Evolutionary conservation across 1,284 basidiomycete species (phyloP).

Genomic region (Malassezia restricta): DNA sequence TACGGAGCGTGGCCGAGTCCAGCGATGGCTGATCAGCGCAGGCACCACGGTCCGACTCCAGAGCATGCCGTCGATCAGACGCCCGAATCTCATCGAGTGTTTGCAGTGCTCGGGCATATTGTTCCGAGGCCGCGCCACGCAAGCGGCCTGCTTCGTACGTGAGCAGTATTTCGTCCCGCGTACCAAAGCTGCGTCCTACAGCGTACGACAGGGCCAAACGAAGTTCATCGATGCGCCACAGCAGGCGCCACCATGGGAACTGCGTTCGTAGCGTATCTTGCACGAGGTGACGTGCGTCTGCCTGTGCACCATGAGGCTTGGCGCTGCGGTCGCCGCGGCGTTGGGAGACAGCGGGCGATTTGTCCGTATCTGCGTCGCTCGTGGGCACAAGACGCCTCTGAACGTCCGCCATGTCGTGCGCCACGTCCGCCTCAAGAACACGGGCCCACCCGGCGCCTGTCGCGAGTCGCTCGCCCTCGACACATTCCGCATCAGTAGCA

Average conservation of each 20-base stretch:
- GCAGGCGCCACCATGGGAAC: conserved; percentile 37
- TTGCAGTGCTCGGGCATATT: conserved; percentile 13
- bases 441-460: neutral
- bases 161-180: conserved; percentile 23
- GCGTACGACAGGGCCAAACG: conserved; percentile 25
- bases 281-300: conserved; percentile 14
- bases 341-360: conserved; percentile 5
- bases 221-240: conserved; percentile 37
- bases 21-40: conserved; percentile 8
- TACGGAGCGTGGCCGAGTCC: conserved; percentile 20
- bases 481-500: neutral
- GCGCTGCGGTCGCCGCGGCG: conserved; percentile 9
- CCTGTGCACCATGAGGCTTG: neutral
- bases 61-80: conserved; percentile 4
- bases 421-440: conserved; percentile 1
- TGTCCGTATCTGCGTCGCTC: conserved; percentile 17
- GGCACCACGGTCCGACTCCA: conserved; percentile 4
- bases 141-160: conserved; percentile 30
- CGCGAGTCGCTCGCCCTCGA: conserved; percentile 4
- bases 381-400: conserved; percentile 1
- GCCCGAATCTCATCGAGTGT: conserved; percentile 15
- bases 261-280: conserved; percentile 22
- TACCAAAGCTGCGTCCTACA: conserved; percentile 27
- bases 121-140: conserved; percentile 16
- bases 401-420: conserved; percentile 16